Evolutionary conservation across 2,329 filamentous ascomycete species (phyloP).

Genomic region (Stagonosporopsis cucurbitacearum): DNA sequence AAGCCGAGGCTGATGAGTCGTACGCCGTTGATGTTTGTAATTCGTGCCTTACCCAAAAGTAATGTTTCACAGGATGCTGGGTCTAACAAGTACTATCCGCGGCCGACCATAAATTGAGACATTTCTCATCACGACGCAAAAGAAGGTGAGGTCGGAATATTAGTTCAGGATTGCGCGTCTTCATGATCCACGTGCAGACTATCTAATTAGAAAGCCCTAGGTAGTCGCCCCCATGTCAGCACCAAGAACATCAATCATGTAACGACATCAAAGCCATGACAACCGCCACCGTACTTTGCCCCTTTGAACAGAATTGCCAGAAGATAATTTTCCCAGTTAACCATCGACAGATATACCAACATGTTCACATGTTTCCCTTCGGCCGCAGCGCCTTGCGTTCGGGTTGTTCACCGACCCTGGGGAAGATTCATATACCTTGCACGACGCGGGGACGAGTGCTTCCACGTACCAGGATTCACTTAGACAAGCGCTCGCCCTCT

Average conservation of each 20-base stretch:
- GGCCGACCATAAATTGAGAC: neutral
- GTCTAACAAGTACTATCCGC: too few relatives aligned
- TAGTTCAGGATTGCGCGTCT: neutral
- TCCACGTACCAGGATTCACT: conserved; percentile 11
- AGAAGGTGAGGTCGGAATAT: neutral
- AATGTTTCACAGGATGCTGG: too few relatives aligned
- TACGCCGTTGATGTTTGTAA: too few relatives aligned
- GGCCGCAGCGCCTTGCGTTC: neutral
- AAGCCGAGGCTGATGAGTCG: too few relatives aligned
- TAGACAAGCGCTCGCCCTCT: neutral
- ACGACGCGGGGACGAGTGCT: conserved; percentile 4
- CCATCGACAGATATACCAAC: neutral
- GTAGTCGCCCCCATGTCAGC: neutral
- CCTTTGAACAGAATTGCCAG: neutral
- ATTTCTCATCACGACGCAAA: neutral
- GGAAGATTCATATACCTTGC: neutral
- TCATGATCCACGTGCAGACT: neutral
- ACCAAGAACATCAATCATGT: neutral
- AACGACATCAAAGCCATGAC: neutral
- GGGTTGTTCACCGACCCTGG: neutral
- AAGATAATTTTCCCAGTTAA: neutral
- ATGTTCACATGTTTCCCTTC: neutral
- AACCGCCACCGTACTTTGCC: neutral
- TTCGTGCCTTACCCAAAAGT: too few relatives aligned
- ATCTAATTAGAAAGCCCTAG: neutral